A percentile compares a stretch with the other conserved stretches of the same genome.
Conservation (phyloP, 2,329 filamentous ascomycete genomes). For the Orbilia brochopaga region DNA sequence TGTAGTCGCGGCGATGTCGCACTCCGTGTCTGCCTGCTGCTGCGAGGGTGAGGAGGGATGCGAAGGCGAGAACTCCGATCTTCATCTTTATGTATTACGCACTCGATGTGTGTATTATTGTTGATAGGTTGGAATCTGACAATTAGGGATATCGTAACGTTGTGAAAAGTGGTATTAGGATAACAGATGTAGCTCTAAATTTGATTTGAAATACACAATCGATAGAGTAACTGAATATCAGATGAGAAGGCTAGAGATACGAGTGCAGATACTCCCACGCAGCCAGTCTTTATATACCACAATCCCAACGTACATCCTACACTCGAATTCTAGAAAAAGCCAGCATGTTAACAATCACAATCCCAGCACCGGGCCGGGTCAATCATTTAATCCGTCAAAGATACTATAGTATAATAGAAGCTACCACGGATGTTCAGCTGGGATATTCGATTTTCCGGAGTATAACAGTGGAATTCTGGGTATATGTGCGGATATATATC, state of each 20-base stretch:
- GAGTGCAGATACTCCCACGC: too few relatives aligned
- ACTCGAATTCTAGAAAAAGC: constrained; percentile 48
- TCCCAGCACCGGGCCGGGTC: constrained; percentile 36
- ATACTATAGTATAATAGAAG: too few relatives aligned
- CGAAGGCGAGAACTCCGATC: constrained; percentile 19
- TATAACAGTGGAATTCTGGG: too few relatives aligned
- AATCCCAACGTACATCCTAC: not conserved
- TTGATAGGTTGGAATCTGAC: not conserved
- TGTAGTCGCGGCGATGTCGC: not conserved
- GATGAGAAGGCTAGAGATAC: too few relatives aligned
- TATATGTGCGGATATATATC: constrained; percentile 7
- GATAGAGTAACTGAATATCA: too few relatives aligned
- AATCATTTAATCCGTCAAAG: not conserved
- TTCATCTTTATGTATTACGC: constrained; percentile 24
- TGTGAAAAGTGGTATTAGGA: too few relatives aligned
- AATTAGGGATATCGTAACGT: too few relatives aligned
- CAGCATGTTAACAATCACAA: constrained; percentile 31
- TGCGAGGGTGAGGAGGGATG: constrained; percentile 16
- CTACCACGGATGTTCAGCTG: too few relatives aligned
- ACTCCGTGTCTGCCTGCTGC: constrained; percentile 18
- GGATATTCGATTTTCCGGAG: too few relatives aligned
- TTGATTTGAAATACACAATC: too few relatives aligned
- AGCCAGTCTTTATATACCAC: not conserved
- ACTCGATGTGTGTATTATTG: constrained; percentile 1
- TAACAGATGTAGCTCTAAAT: too few relatives aligned